Conservation (phyloP, 2,329 filamentous ascomycete species). For the Calonectria fujianensis region DNA sequence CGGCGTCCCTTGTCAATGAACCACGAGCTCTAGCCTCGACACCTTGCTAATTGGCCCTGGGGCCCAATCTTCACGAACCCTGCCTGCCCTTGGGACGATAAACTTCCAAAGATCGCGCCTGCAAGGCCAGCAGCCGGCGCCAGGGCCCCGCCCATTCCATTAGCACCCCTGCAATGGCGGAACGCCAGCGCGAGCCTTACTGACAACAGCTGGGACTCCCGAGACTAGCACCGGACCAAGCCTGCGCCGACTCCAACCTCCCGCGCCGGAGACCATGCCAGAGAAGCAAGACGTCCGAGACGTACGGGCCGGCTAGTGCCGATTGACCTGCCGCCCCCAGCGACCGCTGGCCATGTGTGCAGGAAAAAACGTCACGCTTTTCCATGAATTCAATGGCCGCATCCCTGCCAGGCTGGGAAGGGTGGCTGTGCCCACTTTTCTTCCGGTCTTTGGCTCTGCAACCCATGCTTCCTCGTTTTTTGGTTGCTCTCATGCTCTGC, state of each 20-base stretch:
- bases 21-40: background rate
- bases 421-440: slow-evolving; percentile 16
- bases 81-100: slow-evolving; percentile 15
- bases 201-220: slow-evolving; percentile 28
- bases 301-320: slow-evolving; percentile 21
- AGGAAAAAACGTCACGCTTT: slow-evolving; percentile 6
- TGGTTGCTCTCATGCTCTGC: background rate
- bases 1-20: slow-evolving; percentile 17
- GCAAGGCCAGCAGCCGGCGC: slow-evolving; percentile 13
- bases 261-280: slow-evolving; percentile 25
- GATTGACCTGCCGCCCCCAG: slow-evolving; percentile 13
- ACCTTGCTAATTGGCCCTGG: slow-evolving; percentile 1
- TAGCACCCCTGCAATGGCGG: slow-evolving; percentile 1
- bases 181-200: slow-evolving; percentile 24
- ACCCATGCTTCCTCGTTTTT: slow-evolving; percentile 7
- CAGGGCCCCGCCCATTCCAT: slow-evolving; percentile 13
- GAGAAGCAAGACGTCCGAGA: slow-evolving; percentile 34
- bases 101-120: slow-evolving; percentile 26
- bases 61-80: slow-evolving; percentile 38
- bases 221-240: slow-evolving; percentile 23
- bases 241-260: slow-evolving; percentile 24
- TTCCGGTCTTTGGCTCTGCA: background rate
- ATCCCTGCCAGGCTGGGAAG: slow-evolving; percentile 53
- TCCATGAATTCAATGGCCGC: slow-evolving; percentile 13
- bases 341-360: slow-evolving; percentile 28